phyloP scores from a whole-genome alignment of 768 basidiomycete genomes.

The Kwoniella sp. region DNA sequence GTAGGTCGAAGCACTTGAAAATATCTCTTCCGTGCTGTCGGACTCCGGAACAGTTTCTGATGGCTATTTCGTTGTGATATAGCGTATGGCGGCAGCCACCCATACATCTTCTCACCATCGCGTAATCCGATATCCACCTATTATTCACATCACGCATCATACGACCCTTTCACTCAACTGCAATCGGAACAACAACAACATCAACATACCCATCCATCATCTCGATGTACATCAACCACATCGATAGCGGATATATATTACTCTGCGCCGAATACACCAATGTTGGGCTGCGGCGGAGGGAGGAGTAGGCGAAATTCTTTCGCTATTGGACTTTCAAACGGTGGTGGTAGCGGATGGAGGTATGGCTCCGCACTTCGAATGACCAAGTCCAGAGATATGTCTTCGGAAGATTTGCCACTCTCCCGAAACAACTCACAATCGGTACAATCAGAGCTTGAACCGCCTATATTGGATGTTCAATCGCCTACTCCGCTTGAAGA shows the following conservation, averaged over 20 bases:
- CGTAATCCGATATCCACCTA: conserved; percentile 33
- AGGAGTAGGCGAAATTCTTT: conserved; percentile 13
- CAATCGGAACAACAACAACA: too few relatives aligned
- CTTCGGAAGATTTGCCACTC: neutral
- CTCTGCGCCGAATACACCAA: conserved; percentile 41
- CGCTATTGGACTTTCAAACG: neutral
- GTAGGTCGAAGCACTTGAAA: conserved; percentile 24
- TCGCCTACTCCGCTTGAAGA: conserved; percentile 9
- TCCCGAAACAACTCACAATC: neutral
- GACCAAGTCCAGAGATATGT: conserved; percentile 21
- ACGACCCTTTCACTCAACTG: conserved; percentile 12
- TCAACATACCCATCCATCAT: conserved; percentile 10
- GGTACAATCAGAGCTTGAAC: neutral
- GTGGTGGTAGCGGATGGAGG: conserved; percentile 4
- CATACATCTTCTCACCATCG: conserved; percentile 23
- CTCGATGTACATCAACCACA: conserved; percentile 23
- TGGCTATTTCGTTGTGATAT: neutral
- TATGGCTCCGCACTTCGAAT: conserved; percentile 19
- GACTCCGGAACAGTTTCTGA: too few relatives aligned
- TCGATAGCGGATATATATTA: conserved; percentile 51
- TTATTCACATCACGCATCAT: conserved; percentile 21
- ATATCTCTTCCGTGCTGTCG: too few relatives aligned
- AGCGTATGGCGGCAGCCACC: conserved; percentile 38
- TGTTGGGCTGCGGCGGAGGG: neutral
- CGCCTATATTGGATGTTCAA: neutral